These are phyloP conservation scores for Pythium insidiosum DNA, from an alignment of 352 stramenopile genomes.

Conservation along the genomic window DNA sequence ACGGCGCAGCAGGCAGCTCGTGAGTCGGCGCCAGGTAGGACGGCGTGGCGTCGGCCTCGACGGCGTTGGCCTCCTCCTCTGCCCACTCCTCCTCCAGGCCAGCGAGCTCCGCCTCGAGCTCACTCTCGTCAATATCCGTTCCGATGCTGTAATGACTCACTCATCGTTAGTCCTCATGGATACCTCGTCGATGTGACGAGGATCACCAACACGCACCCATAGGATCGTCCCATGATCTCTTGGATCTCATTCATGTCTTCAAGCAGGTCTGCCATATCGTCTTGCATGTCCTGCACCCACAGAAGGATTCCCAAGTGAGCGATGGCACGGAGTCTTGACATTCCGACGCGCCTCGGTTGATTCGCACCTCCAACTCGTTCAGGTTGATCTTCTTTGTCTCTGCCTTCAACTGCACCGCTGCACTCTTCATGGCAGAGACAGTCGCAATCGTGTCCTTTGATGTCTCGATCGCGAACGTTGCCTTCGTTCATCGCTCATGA, in stretches of 20 bases:
- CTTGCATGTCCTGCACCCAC: constrained; percentile 90
- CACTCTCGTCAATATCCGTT: constrained; percentile 92
- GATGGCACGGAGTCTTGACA: not conserved
- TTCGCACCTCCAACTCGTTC: constrained; percentile 89
- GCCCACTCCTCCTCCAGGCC: constrained; percentile 92
- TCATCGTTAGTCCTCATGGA: too few relatives aligned
- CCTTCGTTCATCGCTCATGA: constrained; percentile 19
- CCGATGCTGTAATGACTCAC: constrained; percentile 68
- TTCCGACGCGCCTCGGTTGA: not conserved
- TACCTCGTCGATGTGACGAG: too few relatives aligned
- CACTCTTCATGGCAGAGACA: constrained; percentile 93
- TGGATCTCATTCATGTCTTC: constrained; percentile 99
- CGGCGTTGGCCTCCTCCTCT: constrained; percentile 50
- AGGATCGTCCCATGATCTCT: constrained; percentile 93
- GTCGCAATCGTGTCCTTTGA: constrained; percentile 90
- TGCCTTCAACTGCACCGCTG: constrained; percentile 85
- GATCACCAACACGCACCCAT: constrained; percentile 64
- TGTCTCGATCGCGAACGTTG: constrained; percentile 88
- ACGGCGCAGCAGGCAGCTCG: constrained; percentile 50
- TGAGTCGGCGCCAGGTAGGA: constrained; percentile 62
- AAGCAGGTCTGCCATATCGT: constrained; percentile 96
- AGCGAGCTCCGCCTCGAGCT: constrained; percentile 93
- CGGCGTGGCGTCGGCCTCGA: constrained; percentile 40
- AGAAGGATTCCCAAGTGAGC: too few relatives aligned
- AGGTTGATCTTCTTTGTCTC: constrained; percentile 96